Evolutionary conservation across 129 eudicot species (phyloP).

Genomic region (Heracleum sosnowskyi): DNA sequence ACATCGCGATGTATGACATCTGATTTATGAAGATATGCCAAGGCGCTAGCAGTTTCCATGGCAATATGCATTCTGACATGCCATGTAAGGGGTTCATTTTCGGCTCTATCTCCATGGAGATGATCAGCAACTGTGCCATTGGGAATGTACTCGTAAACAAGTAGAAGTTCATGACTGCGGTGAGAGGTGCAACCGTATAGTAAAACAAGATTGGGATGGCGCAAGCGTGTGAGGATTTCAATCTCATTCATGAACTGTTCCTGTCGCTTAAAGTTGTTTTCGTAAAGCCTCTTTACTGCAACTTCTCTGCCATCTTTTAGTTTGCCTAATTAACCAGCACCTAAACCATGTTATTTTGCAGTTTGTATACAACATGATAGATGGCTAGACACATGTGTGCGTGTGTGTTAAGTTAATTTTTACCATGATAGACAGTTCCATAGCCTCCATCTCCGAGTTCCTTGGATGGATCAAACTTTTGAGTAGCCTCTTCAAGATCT

Average conservation of each 20-base stretch:
- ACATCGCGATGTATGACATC: slow-evolving; percentile 55
- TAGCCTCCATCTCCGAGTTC: slow-evolving; percentile 62
- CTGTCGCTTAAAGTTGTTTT: slow-evolving; percentile 54
- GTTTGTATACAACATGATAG: background rate
- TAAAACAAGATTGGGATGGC: slow-evolving; percentile 57
- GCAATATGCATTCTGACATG: slow-evolving; percentile 62
- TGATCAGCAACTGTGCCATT: slow-evolving; percentile 64
- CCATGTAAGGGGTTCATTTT: slow-evolving; percentile 46
- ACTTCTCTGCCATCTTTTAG: slow-evolving; percentile 72
- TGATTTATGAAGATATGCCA: slow-evolving; percentile 68
- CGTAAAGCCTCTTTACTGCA: slow-evolving; percentile 67
- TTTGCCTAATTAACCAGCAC: slow-evolving; percentile 39
- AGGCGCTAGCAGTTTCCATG: slow-evolving; percentile 65
- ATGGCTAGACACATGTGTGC: background rate
- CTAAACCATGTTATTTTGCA: background rate
- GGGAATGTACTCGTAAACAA: slow-evolving; percentile 46
- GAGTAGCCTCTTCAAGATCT: slow-evolving; percentile 52
- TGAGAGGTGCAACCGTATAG: slow-evolving; percentile 72
- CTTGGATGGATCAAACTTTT: slow-evolving; percentile 30
- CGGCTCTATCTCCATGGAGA: slow-evolving; percentile 52
- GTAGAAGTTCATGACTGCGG: slow-evolving; percentile 52
- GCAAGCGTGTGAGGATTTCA: slow-evolving; percentile 42
- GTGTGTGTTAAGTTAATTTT: background rate
- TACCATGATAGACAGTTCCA: slow-evolving; percentile 61
- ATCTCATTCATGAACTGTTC: slow-evolving; percentile 67